A percentile compares a stretch with the other conserved stretches of the same genome.
These are phyloP conservation scores for Chlamydomonas schloesseri DNA, from an alignment of 139 green algal genomes.

Conservation along the genomic window DNA sequence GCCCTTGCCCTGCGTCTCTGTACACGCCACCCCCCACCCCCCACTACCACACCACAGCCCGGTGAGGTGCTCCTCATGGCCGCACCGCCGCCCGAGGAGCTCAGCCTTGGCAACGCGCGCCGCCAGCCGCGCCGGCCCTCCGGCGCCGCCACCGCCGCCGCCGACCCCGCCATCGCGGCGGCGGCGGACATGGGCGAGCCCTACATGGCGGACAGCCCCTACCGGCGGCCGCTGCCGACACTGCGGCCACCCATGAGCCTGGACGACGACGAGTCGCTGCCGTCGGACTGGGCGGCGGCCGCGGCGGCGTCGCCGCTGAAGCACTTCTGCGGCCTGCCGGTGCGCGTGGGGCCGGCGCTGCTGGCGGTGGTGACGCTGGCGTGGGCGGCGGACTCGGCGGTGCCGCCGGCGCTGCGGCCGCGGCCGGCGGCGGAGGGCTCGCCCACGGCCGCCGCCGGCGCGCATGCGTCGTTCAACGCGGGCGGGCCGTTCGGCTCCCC, in stretches of 20 bases:
- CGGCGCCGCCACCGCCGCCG: neutral
- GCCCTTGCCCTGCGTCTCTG: no score
- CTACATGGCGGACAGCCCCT: no score
- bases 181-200: no score
- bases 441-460: neutral
- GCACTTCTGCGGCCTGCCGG: constrained; percentile 6
- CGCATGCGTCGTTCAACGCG: neutral
- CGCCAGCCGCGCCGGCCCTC: neutral
- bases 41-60: neutral
- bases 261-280: neutral
- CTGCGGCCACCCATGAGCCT: neutral
- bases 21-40: neutral
- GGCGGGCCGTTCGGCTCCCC: neutral
- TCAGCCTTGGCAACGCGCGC: no score
- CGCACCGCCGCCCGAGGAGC: no score
- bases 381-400: neutral
- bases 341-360: neutral
- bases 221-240: no score
- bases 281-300: neutral
- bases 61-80: constrained; percentile 10
- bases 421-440: neutral
- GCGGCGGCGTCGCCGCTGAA: neutral
- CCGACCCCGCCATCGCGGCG: neutral
- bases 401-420: constrained; percentile 8
- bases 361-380: constrained; percentile 14